Base-by-base conservation (phyloP, 2,329 filamentous ascomycete genomes). In the Ceratocystis papillata region DNA sequence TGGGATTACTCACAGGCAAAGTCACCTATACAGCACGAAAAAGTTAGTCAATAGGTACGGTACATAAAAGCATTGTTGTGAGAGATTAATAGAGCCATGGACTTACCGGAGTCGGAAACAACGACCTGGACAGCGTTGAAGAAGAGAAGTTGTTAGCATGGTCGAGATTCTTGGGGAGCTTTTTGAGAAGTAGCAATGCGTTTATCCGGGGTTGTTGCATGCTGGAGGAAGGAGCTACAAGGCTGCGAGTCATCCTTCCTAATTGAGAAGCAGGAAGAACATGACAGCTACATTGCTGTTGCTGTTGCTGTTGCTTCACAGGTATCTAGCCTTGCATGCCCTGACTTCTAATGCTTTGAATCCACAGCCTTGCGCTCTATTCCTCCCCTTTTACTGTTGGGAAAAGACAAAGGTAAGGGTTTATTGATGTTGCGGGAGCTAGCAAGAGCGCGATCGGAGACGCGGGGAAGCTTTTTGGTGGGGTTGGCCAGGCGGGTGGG, bases 41-140 rank as follows among this genome's bases (percentile, higher is more conserved):
- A 72, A 74, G 72, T 57, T 57, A 57, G 53, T 30, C 50, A 57
- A 15, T 28, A 5, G 22, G 2, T 25, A 25, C 22, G 22, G 22
- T 6, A 72, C 75, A 48, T 2, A 1, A 5, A 6, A 28, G 1
- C 2, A 30, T 15, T 20, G 12, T 28, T 20, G 59, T 41, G 10
- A n/a, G 7, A 46, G 22, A 25, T n/a, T 20, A 17, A 41, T 5
- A 12, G n/a, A 62, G 17, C 17, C 30, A 41, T 33, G 71, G 75
- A 76, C 82, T 80, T 88, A 87, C 92, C 94, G 79, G 93, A 96
- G 82, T 97, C 94, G 78, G 89, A 93, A 78, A 97, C 94, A 75
- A 97, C 94, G 70, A 90, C 88, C 90, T 94, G 37, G n/a, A 75
- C 71, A 44, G 44, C 46, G 46, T 50, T n/a, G 59, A 69, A 64